Conservation (phyloP, 2,329 filamentous ascomycete species). For the Claviceps spartinae region DNA sequence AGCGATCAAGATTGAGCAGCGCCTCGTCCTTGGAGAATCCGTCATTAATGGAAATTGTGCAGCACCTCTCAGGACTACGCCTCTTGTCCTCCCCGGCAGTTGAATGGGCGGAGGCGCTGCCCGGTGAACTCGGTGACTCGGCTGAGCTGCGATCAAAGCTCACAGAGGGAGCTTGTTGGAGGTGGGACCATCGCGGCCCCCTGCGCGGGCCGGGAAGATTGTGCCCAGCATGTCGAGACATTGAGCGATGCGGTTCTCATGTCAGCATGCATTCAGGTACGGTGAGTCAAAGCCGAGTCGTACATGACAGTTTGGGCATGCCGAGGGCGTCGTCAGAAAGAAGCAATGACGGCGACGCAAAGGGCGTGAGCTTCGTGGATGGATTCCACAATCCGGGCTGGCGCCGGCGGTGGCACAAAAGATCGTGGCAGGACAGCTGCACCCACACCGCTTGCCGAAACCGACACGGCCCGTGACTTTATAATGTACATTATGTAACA, state of each 20-base stretch:
- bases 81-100: conserved; percentile 25
- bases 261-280: conserved; percentile 2
- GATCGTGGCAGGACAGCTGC: neutral
- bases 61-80: conserved; percentile 30
- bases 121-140: conserved; percentile 31
- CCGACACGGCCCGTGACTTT: neutral
- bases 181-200: conserved; percentile 36
- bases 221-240: conserved; percentile 28
- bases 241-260: conserved; percentile 13
- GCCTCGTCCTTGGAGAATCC: conserved; percentile 66
- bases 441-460: neutral
- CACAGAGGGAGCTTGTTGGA: conserved; percentile 37
- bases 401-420: neutral
- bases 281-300: neutral
- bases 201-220: conserved; percentile 30
- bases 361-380: neutral
- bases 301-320: conserved; percentile 5
- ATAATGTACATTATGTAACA: no score
- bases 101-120: conserved; percentile 36
- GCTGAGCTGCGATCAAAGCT: conserved; percentile 29
- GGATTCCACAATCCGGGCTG: neutral
- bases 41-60: conserved; percentile 52
- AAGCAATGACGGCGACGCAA: neutral
- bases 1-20: conserved; percentile 60
- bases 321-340: neutral